Base-by-base conservation (phyloP, 352 stramenopile species). In the Phytophthora macrochlamydospora region DNA sequence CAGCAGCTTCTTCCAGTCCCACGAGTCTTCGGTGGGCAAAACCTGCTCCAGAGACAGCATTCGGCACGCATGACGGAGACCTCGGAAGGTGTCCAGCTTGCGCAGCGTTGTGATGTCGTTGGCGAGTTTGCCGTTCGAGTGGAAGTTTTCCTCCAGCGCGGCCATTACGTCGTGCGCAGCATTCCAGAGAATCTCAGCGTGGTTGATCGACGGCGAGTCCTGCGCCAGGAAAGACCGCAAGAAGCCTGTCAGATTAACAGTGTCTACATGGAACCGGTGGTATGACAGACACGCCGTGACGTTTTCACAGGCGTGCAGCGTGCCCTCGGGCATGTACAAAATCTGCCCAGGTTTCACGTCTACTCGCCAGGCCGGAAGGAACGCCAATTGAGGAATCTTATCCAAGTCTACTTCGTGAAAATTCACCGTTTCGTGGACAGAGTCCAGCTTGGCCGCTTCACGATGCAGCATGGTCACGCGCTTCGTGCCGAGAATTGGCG, bases 101-200 rank as follows among this genome's bases (percentile, higher is more conserved):
- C 76, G 86, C 24, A 90, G 60, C 32, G 72, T 91, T 4, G 62
- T 38, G 7, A 90, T 67, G 5, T 69, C 53, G 33, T 79, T 57
- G 54, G 72, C 78, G 31, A 85, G 74, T 38, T 81, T 67, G 43
- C 73, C 85, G 53, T 81, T 83, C 12, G 68, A 89, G 62, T 82
- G 78, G 63, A 81, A 90, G 40, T 75, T 95, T 65, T 86, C 75
- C 57, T 97, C 91, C 7, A 98, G 71, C 28, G 89, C 81, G 24
- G 84, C 79, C 68, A 98, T 97, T 8, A 98, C 74, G 58, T 96
- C 91, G 55, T 93, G 83, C 9, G 81, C 81, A 9, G 88, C 78
- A 69, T 98, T 98, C 94, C 94, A 98, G 40, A 98, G 59, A 48
- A 98, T 95, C 71, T 97, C 90, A 35, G 91, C 87, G 51, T 98